These are phyloP conservation scores for Aurantiochytrium sp. DNA, from an alignment of 108 stramenopile genomes.

Conservation along the genomic window DNA sequence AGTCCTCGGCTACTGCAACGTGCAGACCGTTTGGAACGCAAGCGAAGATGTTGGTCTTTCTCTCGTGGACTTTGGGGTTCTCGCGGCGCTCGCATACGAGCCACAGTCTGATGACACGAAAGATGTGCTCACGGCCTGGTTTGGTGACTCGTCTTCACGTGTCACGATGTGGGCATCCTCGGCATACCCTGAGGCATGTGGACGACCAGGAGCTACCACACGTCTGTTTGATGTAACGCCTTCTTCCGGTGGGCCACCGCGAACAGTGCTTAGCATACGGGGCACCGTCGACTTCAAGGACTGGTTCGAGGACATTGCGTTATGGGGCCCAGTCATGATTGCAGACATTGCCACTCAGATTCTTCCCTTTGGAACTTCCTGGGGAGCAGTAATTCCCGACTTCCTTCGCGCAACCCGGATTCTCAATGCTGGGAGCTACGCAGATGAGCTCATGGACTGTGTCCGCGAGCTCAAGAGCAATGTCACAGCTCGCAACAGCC, in stretches of 20 bases:
- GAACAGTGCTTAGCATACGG: not conserved
- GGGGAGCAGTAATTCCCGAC: not conserved
- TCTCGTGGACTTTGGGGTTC: not conserved
- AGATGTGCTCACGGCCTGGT: too few relatives aligned
- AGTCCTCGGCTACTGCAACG: not conserved
- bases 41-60: not conserved
- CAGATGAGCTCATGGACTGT: not conserved
- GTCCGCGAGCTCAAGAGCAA: not conserved
- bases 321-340: not conserved
- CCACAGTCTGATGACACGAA: not conserved
- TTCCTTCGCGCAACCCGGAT: not conserved
- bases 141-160: too few relatives aligned
- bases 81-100: not conserved
- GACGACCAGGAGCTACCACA: too few relatives aligned
- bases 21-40: not conserved
- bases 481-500: too few relatives aligned
- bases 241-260: too few relatives aligned
- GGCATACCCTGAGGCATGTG: too few relatives aligned
- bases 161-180: too few relatives aligned
- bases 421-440: not conserved
- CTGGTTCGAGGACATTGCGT: not conserved
- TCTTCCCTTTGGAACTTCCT: not conserved
- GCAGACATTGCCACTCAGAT: not conserved
- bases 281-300: not conserved
- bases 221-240: too few relatives aligned